Evolutionary conservation across 2,329 filamentous ascomycete genomes (phyloP).

Genomic region (Stagonosporopsis chrysanthemi): DNA sequence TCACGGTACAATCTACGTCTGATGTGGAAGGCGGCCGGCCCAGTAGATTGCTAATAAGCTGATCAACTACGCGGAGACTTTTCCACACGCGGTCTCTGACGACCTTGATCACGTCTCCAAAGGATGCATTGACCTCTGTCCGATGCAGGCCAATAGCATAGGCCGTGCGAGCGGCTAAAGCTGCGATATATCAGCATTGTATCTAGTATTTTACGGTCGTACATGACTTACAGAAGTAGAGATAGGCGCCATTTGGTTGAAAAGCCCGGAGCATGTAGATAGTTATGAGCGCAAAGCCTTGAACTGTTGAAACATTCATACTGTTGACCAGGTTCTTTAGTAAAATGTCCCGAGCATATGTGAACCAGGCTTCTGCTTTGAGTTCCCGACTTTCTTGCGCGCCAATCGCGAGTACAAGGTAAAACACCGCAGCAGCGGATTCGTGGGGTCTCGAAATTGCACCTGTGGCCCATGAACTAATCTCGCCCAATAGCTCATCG

Average conservation of each 20-base stretch:
- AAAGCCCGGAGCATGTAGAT: slow-evolving; percentile 62
- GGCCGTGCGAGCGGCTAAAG: slow-evolving; percentile 59
- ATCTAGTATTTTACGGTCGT: background rate
- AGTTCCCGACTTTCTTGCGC: slow-evolving; percentile 53
- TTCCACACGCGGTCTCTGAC: slow-evolving; percentile 61
- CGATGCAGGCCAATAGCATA: slow-evolving; percentile 62
- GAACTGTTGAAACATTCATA: slow-evolving; percentile 60
- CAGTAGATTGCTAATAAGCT: slow-evolving; percentile 60
- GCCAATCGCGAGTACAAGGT: slow-evolving; percentile 60
- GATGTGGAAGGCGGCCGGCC: slow-evolving; percentile 62
- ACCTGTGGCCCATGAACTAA: slow-evolving; percentile 37
- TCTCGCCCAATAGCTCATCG: slow-evolving; percentile 42
- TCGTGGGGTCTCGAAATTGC: slow-evolving; percentile 43
- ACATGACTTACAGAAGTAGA: slow-evolving; percentile 54
- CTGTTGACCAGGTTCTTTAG: slow-evolving; percentile 58
- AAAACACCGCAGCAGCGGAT: slow-evolving; percentile 57
- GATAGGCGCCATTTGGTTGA: slow-evolving; percentile 61
- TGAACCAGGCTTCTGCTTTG: slow-evolving; percentile 58
- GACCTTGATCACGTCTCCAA: slow-evolving; percentile 52
- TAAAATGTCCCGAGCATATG: slow-evolving; percentile 54
- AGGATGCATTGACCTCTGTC: slow-evolving; percentile 60
- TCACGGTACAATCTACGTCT: slow-evolving; percentile 58
- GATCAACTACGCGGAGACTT: slow-evolving; percentile 60
- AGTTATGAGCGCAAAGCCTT: slow-evolving; percentile 60
- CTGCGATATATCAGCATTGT: slow-evolving; percentile 13